A percentile compares a stretch with the other conserved stretches of the same genome.
Conservation (phyloP, 129 eudicot genomes). For the Pseudognaphalium luteoalbum region DNA sequence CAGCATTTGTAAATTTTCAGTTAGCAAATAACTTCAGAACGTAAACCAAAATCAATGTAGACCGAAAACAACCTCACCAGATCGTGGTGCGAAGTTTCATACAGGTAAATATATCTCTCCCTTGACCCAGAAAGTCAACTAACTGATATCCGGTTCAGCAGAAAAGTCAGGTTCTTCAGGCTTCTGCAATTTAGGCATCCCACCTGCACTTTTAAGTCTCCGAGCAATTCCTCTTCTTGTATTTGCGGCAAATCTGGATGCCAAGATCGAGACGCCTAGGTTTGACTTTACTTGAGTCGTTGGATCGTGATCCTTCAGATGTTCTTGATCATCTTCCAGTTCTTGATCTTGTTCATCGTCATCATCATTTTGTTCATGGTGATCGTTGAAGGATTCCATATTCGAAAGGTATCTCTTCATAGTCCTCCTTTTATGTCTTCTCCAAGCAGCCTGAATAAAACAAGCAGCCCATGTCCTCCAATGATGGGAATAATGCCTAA, state of each 20-base stretch:
- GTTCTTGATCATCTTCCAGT: slow-evolving; percentile 42
- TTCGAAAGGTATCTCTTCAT: slow-evolving; percentile 61
- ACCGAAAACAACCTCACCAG: slow-evolving; percentile 15
- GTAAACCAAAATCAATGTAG: slow-evolving; percentile 25
- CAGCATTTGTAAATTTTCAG: slow-evolving; percentile 3
- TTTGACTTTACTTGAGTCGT: slow-evolving; percentile 45
- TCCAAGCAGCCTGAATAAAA: slow-evolving; percentile 97
- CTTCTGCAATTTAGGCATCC: slow-evolving; percentile 67
- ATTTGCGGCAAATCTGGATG: slow-evolving; percentile 91
- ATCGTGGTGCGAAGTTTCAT: slow-evolving; percentile 8
- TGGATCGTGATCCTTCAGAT: slow-evolving; percentile 10
- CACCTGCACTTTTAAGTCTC: slow-evolving; percentile 54
- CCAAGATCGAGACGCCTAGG: slow-evolving; percentile 77
- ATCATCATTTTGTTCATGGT: slow-evolving; percentile 31
- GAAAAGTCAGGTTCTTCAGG: slow-evolving; percentile 99
- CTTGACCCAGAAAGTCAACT: slow-evolving; percentile 22
- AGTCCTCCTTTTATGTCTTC: slow-evolving; percentile 68
- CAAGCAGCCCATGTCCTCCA: slow-evolving; percentile 99
- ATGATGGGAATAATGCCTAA: slow-evolving; percentile 90
- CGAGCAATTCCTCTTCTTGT: slow-evolving; percentile 83
- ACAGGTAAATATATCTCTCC: slow-evolving; percentile 11
- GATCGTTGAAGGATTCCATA: slow-evolving; percentile 65
- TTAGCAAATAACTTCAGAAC: slow-evolving; percentile 16
- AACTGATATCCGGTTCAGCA: slow-evolving; percentile 59
- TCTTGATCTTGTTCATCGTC: slow-evolving; percentile 32